These are phyloP conservation scores for Pogostemon cablin DNA, from an alignment of 257 asterid genomes.

Conservation along the genomic window DNA sequence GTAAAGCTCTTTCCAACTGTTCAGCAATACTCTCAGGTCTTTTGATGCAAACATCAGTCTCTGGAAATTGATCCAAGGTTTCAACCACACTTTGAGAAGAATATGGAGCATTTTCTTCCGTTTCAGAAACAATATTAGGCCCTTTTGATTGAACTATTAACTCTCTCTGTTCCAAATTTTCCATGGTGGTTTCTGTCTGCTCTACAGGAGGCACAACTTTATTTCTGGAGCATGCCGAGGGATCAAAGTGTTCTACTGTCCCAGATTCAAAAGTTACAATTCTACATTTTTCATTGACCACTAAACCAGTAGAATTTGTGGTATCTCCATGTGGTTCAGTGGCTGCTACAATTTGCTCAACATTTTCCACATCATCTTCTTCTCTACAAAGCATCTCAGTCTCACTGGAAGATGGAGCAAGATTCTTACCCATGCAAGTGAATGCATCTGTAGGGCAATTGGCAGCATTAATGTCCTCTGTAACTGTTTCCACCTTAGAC, in stretches of 20 bases:
- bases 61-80: conserved; percentile 34
- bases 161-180: conserved; percentile 35
- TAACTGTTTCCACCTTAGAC: conserved; percentile 36
- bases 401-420: conserved; percentile 34
- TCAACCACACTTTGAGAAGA: conserved; percentile 37
- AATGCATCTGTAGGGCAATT: conserved; percentile 45
- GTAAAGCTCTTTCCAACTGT: conserved; percentile 26
- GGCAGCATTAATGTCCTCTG: conserved; percentile 44
- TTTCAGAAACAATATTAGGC: conserved; percentile 28
- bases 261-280: conserved; percentile 46
- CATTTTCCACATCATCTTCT: conserved; percentile 35
- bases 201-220: conserved; percentile 31
- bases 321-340: conserved; percentile 44
- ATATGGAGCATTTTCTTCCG: conserved; percentile 25
- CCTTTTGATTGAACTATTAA: conserved; percentile 10
- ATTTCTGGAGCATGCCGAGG: conserved; percentile 30
- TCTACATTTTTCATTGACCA: conserved; percentile 38
- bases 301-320: conserved; percentile 40
- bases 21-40: conserved; percentile 32
- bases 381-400: conserved; percentile 32
- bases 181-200: conserved; percentile 38
- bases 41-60: conserved; percentile 16
- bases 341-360: conserved; percentile 36
- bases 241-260: conserved; percentile 38
- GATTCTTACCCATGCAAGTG: conserved; percentile 20